Base-by-base conservation (phyloP, 768 basidiomycete species). In the Termitomyces sp. region DNA sequence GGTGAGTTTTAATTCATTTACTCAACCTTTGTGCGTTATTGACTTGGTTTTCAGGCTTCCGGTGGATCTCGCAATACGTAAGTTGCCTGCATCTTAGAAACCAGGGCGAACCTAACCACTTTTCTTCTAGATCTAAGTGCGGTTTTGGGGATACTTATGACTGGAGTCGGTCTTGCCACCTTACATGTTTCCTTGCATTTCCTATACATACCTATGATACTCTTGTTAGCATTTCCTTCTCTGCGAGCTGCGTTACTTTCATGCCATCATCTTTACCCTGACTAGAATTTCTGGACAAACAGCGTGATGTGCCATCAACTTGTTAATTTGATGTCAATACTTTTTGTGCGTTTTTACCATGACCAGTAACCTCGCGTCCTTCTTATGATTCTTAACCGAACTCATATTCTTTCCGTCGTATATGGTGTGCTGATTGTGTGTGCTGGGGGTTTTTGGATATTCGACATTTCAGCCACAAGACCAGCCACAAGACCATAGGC, bases 41-140 rank as follows among this genome's bases (percentile, higher is more conserved):
- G 57, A 64, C 50, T 57, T 52, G 58, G 67, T 25, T 62, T 47
- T n/a, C 37, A 91, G 89, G 90, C 61, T 94, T 96, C 91, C 88
- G 94, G 67, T 97, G 95, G 95, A 70, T 97, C 62, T 95, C 93
- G 65, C 95, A 96, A 96, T 97, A 97, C 78, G 94, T 96, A 73
- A 68, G 91, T 78, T 46, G 7, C 52, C 32, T 36, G 7, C 29
- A n/a, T 17, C 42, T 8, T 48, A 9, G 25, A 48, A 45, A 47
- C 12, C 17, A 56, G 6, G 25, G 56, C 17, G 0, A 38, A 56
- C 12, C 17, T 32, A 11, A 42, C 43, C 52, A 51, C 20, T 65
- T 37, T 29, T 42, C 59, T 36, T 55, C 34, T 45, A 81, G 79
- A 79, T 81, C 68, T 81, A 72, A 77, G 66, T 45, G 15, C 42